Evolutionary conservation across 768 basidiomycete genomes (phyloP).

Genomic region (Hemileccinum rubropunctum): DNA sequence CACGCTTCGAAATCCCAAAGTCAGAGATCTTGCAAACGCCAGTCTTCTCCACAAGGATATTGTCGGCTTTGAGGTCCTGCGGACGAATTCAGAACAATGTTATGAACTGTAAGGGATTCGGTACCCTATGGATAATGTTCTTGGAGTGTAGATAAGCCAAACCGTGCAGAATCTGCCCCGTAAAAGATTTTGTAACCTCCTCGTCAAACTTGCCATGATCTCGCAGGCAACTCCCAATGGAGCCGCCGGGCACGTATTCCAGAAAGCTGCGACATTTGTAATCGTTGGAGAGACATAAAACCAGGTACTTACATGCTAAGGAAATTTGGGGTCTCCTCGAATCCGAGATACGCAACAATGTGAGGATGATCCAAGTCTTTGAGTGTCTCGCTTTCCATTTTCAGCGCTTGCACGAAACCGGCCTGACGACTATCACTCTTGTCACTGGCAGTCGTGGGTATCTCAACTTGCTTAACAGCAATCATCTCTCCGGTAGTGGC

Average conservation of each 20-base stretch:
- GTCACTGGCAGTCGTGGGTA: conserved; percentile 89
- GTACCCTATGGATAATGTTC: conserved; percentile 88
- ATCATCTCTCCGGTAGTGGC: conserved; percentile 98
- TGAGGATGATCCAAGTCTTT: conserved; percentile 97
- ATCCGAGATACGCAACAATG: conserved; percentile 96
- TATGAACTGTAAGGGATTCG: conserved; percentile 14
- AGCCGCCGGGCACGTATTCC: conserved; percentile 98
- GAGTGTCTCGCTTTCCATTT: conserved; percentile 93
- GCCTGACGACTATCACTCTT: conserved; percentile 83
- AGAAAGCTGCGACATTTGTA: conserved; percentile 65
- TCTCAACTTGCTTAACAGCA: conserved; percentile 98
- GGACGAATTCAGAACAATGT: conserved; percentile 7
- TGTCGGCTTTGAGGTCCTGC: conserved; percentile 96
- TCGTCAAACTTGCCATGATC: conserved; percentile 94
- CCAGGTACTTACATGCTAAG: conserved; percentile 78
- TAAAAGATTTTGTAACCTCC: conserved; percentile 89
- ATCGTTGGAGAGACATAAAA: background rate
- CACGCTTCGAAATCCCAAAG: conserved; percentile 97
- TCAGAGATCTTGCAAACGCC: conserved; percentile 98
- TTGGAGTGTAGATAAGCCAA: conserved; percentile 90
- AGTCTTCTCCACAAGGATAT: conserved; percentile 90
- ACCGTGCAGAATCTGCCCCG: conserved; percentile 86
- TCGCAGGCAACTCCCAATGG: conserved; percentile 84
- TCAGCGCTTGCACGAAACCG: conserved; percentile 85
- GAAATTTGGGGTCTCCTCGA: conserved; percentile 84